Evolutionary conservation across 345 rosid genomes (phyloP).

Genomic region (Pseudoturritis turrita): DNA sequence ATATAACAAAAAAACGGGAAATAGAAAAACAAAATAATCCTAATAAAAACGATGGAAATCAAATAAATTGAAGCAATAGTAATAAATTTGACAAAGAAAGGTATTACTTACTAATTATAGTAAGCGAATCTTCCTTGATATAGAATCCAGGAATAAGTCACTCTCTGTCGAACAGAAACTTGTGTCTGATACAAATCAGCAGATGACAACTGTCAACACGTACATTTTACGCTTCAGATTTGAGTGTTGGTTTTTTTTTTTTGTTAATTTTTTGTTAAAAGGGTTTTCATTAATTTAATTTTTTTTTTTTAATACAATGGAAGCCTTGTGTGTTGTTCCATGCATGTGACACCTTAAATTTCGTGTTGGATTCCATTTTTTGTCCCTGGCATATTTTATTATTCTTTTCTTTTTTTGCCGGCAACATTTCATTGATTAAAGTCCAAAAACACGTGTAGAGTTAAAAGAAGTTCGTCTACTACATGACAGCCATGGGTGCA

Average conservation of each 20-base stretch:
- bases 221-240: constrained; percentile 1
- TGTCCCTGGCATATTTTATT: too few relatives aligned
- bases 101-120: constrained; percentile 10
- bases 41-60: neutral
- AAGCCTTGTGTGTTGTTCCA: constrained; percentile 2
- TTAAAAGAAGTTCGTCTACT: too few relatives aligned
- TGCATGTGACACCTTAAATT: constrained; percentile 20
- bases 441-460: too few relatives aligned
- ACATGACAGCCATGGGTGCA: too few relatives aligned
- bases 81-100: constrained; percentile 12
- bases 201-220: constrained; percentile 22
- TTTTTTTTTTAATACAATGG: too few relatives aligned
- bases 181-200: constrained; percentile 28
- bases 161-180: constrained; percentile 21
- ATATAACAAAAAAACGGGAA: neutral
- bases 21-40: neutral
- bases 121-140: constrained; percentile 22
- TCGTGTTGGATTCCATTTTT: neutral
- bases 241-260: too few relatives aligned
- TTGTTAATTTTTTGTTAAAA: too few relatives aligned
- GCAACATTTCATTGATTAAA: too few relatives aligned
- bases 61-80: constrained; percentile 13
- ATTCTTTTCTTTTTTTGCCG: too few relatives aligned
- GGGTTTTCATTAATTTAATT: too few relatives aligned
- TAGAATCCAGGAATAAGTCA: constrained; percentile 28